Evolutionary conservation across 1,284 basidiomycete species (phyloP), one percentile per base, ranked within the genome.

Genomic region (Thelephora terrestris): DNA sequence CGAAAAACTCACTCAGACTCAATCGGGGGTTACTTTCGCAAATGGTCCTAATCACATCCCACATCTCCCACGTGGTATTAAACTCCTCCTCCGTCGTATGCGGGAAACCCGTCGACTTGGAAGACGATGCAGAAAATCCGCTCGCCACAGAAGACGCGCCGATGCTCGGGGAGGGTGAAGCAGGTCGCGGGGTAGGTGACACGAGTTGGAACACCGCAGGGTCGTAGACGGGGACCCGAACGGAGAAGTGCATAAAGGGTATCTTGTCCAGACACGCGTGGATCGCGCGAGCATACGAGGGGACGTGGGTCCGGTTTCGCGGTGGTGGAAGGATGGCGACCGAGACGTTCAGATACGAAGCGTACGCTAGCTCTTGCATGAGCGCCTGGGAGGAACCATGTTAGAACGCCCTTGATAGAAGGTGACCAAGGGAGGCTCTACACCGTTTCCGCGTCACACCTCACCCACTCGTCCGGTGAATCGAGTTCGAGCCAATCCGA

Each of bases 401-500:
- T 35, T 16, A 23, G 25, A 17, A 32, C 17, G 9, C 5, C 18
- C 12, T 20, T 21, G 29, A 5, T 20, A 21, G 5, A 46, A 37
- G 16, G 20, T 38, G 24, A 10, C 49, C 7, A 39, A 43, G 45
- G 47, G 50, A 20, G 45, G 29, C 32, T 17, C 23, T 10, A 64
- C 64, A 92, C 91, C 50, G 96, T 85, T 68, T 97, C 96, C 46
- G 92, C 87, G 61, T 99, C 96, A 58, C 95, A 89, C 42, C 96
- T 81, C 50, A 99, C 86, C 71, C 94, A 94, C 61, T 94, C 91
- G 65, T 97, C 93, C 1, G 78, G 71, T 10, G 91, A 85, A 67
- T 99, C 96, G 37, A 99, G 74, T 64, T 97, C 91, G 10, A 99
- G 74, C 96, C 96, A 99, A 51, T 91, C 88, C 14, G 92, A 91